These are phyloP conservation scores for Austroboletus festivus DNA, from an alignment of 768 basidiomycete species.

Conservation along the genomic window DNA sequence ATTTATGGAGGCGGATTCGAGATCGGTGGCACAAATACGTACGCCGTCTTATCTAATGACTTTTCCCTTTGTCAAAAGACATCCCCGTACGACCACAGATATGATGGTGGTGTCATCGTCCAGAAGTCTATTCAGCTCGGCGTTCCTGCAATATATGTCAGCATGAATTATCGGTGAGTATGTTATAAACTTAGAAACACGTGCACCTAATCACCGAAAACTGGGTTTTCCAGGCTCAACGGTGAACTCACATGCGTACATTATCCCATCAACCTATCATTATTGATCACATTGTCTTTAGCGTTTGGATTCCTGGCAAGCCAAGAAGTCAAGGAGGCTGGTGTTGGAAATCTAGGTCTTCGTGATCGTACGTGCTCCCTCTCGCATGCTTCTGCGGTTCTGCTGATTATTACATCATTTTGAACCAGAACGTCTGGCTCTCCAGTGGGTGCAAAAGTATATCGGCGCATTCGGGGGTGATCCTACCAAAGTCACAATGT, in stretches of 20 bases:
- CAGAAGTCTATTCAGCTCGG: slow-evolving; percentile 28
- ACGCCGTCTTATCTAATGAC: neutral
- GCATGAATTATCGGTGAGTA: slow-evolving; percentile 41
- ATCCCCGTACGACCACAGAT: slow-evolving; percentile 1
- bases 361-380: slow-evolving; percentile 36
- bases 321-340: slow-evolving; percentile 38
- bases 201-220: neutral
- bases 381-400: neutral
- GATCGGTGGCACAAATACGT: slow-evolving; percentile 22
- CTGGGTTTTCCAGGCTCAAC: neutral
- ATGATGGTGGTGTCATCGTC: slow-evolving; percentile 27
- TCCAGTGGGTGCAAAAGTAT: slow-evolving; percentile 57
- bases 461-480: slow-evolving; percentile 60
- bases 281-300: neutral
- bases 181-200: neutral
- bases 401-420: neutral
- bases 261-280: neutral
- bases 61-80: too few relatives aligned
- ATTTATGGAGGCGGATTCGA: slow-evolving; percentile 38
- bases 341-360: slow-evolving; percentile 47
- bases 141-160: slow-evolving; percentile 38
- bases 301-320: slow-evolving; percentile 42
- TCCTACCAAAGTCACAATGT: slow-evolving; percentile 35
- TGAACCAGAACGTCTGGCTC: slow-evolving; percentile 32
- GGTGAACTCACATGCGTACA: slow-evolving; percentile 1